These are phyloP conservation scores for Myriangium duriaei DNA, from an alignment of 2,329 filamentous ascomycete genomes.

Conservation along the genomic window DNA sequence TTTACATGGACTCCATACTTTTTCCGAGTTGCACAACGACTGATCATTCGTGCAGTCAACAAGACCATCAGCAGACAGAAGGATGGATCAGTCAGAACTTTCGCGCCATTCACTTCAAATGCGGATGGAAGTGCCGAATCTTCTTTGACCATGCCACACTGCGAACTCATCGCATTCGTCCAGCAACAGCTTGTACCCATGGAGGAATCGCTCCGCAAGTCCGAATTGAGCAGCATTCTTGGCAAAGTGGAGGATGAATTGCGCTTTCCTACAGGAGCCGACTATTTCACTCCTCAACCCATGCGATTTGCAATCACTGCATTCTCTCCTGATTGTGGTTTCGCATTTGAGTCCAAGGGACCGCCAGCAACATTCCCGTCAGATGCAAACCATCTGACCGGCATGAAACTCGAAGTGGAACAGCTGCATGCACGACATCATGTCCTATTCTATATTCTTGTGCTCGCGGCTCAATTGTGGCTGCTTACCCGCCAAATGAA, in stretches of 20 bases:
- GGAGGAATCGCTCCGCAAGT: slow-evolving; percentile 16
- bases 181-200: slow-evolving; percentile 50
- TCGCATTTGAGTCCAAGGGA: slow-evolving; percentile 49
- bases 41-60: slow-evolving; percentile 63
- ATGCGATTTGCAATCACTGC: slow-evolving; percentile 48
- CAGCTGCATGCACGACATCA: slow-evolving; percentile 35
- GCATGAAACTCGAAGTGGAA: slow-evolving; percentile 45
- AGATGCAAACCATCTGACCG: slow-evolving; percentile 40
- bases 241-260: slow-evolving; percentile 46
- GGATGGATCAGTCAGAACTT: slow-evolving; percentile 38
- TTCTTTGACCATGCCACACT: slow-evolving; percentile 55
- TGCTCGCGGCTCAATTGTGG: slow-evolving; percentile 41
- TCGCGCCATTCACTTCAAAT: slow-evolving; percentile 66
- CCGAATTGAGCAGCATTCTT: slow-evolving; percentile 23
- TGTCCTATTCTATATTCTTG: slow-evolving; percentile 39
- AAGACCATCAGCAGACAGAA: slow-evolving; percentile 55
- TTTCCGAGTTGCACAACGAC: slow-evolving; percentile 34
- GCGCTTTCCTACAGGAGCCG: slow-evolving; percentile 45
- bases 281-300: slow-evolving; percentile 37
- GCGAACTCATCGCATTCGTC: slow-evolving; percentile 78
- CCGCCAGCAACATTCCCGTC: slow-evolving; percentile 41
- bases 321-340: slow-evolving; percentile 57
- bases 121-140: slow-evolving; percentile 45
- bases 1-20: slow-evolving; percentile 49
- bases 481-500: slow-evolving; percentile 51